Conservation (phyloP, 1,284 basidiomycete species). For the Erythrobasidium hasegawianum region DNA sequence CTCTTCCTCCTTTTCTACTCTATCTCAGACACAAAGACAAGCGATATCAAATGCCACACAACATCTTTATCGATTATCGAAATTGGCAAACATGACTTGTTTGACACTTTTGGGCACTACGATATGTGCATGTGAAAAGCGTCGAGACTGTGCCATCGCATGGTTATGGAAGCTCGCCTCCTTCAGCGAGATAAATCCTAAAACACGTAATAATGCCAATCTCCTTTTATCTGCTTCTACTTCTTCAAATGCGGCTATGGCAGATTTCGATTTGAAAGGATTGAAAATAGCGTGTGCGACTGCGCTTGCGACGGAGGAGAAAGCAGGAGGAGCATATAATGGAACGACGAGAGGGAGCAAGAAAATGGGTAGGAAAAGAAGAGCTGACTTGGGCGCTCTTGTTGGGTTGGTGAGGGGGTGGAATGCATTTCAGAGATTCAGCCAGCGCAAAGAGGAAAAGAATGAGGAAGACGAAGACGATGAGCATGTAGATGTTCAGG, state of each 20-base stretch:
- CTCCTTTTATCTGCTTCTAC: neutral
- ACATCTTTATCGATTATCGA: constrained; percentile 37
- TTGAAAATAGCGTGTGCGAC: constrained; percentile 22
- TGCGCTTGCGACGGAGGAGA: constrained; percentile 31
- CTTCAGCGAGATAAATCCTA: constrained; percentile 22
- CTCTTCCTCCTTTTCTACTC: constrained; percentile 31
- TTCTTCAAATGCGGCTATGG: neutral
- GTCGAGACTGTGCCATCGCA: constrained; percentile 42
- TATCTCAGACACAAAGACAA: constrained; percentile 10
- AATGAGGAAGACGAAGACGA: neutral
- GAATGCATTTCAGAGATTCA: constrained; percentile 1
- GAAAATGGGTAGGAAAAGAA: constrained; percentile 27
- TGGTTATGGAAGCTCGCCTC: constrained; percentile 39
- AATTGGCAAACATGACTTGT: constrained; percentile 31
- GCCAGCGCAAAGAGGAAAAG: neutral
- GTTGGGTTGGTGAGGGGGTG: constrained; percentile 21
- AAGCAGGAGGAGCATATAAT: constrained; percentile 5
- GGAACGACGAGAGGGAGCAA: constrained; percentile 13
- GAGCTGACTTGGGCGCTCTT: constrained; percentile 27
- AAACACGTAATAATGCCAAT: neutral
- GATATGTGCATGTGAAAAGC: constrained; percentile 43
- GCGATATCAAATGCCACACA: constrained; percentile 10
- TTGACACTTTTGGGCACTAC: constrained; percentile 37
- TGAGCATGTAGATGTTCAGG: neutral
- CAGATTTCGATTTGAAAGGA: constrained; percentile 25